phyloP scores from a whole-genome alignment of 1,284 basidiomycete species.

The Apiotrichum akiyoshidainum region DNA sequence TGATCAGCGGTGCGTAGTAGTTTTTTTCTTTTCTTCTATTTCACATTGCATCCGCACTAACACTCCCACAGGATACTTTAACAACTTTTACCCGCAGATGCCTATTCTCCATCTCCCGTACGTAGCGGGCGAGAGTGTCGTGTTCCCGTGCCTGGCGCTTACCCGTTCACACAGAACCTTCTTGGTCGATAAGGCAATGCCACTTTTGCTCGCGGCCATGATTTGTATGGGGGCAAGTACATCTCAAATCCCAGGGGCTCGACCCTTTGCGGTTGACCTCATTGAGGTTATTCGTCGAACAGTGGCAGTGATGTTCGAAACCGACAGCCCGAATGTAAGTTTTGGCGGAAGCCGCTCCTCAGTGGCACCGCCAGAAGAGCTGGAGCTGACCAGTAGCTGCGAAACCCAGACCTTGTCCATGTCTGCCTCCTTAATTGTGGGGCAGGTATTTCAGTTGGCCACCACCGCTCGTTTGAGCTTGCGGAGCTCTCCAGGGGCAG shows the following conservation, averaged over 20 bases:
- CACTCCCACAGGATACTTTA: slow-evolving; percentile 22
- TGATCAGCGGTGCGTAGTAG: slow-evolving; percentile 18
- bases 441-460: slow-evolving; percentile 24
- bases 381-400: slow-evolving; percentile 11
- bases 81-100: slow-evolving; percentile 25
- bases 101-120: slow-evolving; percentile 26
- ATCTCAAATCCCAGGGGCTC: slow-evolving; percentile 17
- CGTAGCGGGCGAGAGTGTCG: neutral
- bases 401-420: slow-evolving; percentile 22
- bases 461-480: slow-evolving; percentile 28
- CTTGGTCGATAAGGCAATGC: slow-evolving; percentile 18
- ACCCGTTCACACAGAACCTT: slow-evolving; percentile 17
- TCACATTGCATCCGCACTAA: too few species aligned
- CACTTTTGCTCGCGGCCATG: slow-evolving; percentile 24
- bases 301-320: slow-evolving; percentile 21
- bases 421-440: slow-evolving; percentile 20
- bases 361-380: neutral
- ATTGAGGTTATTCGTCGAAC: slow-evolving; percentile 27
- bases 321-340: slow-evolving; percentile 26
- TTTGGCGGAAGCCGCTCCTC: neutral
- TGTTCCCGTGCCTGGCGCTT: slow-evolving; percentile 3
- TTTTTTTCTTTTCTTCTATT: too few species aligned
- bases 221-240: slow-evolving; percentile 26
- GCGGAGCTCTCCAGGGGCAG: slow-evolving; percentile 24
- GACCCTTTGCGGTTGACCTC: slow-evolving; percentile 19